A percentile compares a stretch with the other conserved stretches of the same genome.
Conservation (phyloP, 495 filamentous ascomycete genomes). For the Pseudoneurospora amorphoporcata region DNA sequence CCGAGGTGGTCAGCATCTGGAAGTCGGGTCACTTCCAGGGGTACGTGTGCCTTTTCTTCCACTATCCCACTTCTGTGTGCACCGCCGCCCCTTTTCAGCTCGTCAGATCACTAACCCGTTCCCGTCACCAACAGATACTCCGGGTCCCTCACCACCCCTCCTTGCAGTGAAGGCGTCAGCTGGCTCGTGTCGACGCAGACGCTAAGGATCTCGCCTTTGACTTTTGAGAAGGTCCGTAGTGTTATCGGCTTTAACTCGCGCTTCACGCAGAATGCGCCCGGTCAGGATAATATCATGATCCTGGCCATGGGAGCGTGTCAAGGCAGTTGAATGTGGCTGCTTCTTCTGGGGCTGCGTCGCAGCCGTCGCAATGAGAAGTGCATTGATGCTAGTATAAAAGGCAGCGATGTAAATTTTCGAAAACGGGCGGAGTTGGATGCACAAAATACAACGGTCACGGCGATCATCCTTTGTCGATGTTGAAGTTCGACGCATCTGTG, state of each 20-base stretch:
- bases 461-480: not conserved
- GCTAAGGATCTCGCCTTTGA: conserved; percentile 40
- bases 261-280: conserved; percentile 48
- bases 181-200: conserved; percentile 48
- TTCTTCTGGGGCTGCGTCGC: not conserved
- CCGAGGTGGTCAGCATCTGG: conserved; percentile 39
- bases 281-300: conserved; percentile 44
- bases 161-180: conserved; percentile 50
- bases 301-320: conserved; percentile 14
- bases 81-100: not conserved
- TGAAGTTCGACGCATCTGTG: not conserved
- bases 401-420: not conserved
- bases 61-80: not conserved
- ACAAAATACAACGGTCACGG: not conserved
- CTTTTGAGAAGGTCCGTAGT: conserved; percentile 44
- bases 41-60: conserved; percentile 2
- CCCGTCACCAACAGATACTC: conserved; percentile 27
- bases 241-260: conserved; percentile 57
- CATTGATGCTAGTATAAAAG: not conserved
- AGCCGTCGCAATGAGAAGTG: not conserved
- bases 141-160: conserved; percentile 60
- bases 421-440: not conserved
- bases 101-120: not conserved
- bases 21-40: conserved; percentile 37
- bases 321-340: not conserved